phyloP scores from a whole-genome alignment of 768 basidiomycete genomes.

The Dioszegia aurantiaca region DNA sequence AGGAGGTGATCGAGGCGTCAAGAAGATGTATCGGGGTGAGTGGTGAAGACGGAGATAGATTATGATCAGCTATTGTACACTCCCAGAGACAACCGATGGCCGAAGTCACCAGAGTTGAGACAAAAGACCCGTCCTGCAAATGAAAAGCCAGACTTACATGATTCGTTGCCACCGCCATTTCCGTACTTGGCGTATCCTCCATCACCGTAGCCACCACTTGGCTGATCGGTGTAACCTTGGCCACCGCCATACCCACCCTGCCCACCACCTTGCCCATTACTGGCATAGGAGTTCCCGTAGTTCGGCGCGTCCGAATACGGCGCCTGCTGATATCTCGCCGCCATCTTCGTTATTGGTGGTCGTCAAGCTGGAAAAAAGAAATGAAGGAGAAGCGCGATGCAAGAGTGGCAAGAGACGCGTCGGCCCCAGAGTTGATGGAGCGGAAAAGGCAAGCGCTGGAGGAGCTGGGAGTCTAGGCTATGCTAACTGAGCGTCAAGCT shows the following conservation, averaged over 20 bases:
- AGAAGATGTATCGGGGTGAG: no score
- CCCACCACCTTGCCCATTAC: conserved; percentile 27
- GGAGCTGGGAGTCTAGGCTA: no score
- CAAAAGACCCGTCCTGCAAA: background rate
- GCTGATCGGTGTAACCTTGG: conserved; percentile 25
- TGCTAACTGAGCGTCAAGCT: no score
- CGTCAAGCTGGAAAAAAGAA: background rate
- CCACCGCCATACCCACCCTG: conserved; percentile 26
- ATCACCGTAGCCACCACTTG: conserved; percentile 3
- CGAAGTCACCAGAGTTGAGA: no score
- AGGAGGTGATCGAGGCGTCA: no score
- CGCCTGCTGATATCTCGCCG: conserved; percentile 42
- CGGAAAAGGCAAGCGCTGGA: no score
- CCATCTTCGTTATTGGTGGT: conserved; percentile 12
- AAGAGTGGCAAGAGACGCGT: no score
- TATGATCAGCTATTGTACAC: no score
- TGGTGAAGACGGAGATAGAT: no score
- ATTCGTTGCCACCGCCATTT: background rate
- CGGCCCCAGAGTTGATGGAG: no score
- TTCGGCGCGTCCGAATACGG: conserved; percentile 29
- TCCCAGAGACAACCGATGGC: no score
- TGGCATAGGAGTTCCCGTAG: conserved; percentile 24
- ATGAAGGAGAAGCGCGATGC: background rate
- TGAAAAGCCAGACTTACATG: conserved; percentile 10
- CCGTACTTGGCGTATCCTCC: conserved; percentile 13